phyloP scores from a whole-genome alignment of 2,329 filamentous ascomycete genomes.

The Cladosporium sp. region DNA sequence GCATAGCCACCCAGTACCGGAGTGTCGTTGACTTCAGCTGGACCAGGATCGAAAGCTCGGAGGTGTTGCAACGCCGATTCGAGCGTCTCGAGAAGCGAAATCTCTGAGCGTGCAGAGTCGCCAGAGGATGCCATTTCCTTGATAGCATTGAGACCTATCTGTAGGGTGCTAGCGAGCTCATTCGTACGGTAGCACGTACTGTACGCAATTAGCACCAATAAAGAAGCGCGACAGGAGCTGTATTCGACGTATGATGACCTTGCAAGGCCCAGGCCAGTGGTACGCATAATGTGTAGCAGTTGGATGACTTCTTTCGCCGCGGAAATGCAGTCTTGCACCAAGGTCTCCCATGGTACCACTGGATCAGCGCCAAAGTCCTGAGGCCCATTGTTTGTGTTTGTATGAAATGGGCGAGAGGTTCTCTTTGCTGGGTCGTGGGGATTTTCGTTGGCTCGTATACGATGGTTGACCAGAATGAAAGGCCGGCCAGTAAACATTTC shows the following conservation, averaged over 20 bases:
- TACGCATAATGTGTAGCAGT: constrained; percentile 22
- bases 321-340: constrained; percentile 23
- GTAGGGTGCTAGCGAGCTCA: constrained; percentile 19
- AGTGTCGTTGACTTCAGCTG: neutral
- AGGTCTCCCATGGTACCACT: neutral
- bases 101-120: constrained; percentile 29
- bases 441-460: neutral
- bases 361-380: no score
- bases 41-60: neutral
- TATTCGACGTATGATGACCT: constrained; percentile 33
- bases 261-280: constrained; percentile 23
- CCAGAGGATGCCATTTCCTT: constrained; percentile 28
- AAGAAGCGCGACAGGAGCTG: constrained; percentile 31
- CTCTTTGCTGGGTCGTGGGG: no score
- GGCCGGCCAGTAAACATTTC: constrained; percentile 13
- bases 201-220: constrained; percentile 32
- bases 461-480: constrained; percentile 12
- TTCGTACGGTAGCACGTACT: constrained; percentile 24
- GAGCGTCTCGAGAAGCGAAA: constrained; percentile 28
- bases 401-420: no score
- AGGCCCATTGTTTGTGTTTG: no score
- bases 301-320: constrained; percentile 25
- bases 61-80: constrained; percentile 19
- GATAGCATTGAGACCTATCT: constrained; percentile 27
- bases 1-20: neutral